Base-by-base conservation (phyloP, 345 rosid species). In the Lagerstroemia speciosa region DNA sequence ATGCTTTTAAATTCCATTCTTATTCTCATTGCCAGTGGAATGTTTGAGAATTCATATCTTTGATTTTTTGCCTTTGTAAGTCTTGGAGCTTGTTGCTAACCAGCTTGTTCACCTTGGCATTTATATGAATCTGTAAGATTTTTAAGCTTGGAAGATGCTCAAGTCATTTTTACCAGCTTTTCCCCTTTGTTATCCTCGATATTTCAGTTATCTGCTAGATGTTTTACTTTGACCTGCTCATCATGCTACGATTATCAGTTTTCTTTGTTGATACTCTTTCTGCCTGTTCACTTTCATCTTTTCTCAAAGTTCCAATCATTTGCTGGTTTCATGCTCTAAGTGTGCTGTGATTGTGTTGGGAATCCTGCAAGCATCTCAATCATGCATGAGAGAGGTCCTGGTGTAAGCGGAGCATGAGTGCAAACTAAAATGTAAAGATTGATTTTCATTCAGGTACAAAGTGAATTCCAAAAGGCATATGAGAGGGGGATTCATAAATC, bases 391-490 rank as follows among this genome's bases (percentile, higher is more conserved):
- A 58, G 29, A 58, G 57, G 63, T 30, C 32, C 34, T 15, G 43
- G 48, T 64, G 46, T 14, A 36, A 36, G 31, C 37, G 5, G 22
- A 16, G n/a, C 20, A 34, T 38, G 8, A 38, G 30, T 38, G 48
- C 34, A 27, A 15, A n/a, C 17, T 5, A 65, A 22, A 20, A 31
- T 37, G 12, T n/a, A 27, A 64, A 14, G 12, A 29, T 41, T 36
- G 30, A 31, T 33, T 73, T 22, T 62, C 63, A 74, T 79, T 64
- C 85, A 94, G 99, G 97, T 88, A 66, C 89, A 89, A 81, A 94
- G 99, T 84, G 97, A 91, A 83, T 94, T 94, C 81, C 97, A 88
- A 73, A 89, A 88, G 83, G 93, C 96, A 63, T 89, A 94, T 74
- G 96, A 88, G 71, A 84, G 76, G 71, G 99, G 99, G 62, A 88